Evolutionary conservation across 1,139 yeast genomes (phyloP), one percentile per base, ranked within the genome.

Genomic region (Magnusiomyces ingens): DNA sequence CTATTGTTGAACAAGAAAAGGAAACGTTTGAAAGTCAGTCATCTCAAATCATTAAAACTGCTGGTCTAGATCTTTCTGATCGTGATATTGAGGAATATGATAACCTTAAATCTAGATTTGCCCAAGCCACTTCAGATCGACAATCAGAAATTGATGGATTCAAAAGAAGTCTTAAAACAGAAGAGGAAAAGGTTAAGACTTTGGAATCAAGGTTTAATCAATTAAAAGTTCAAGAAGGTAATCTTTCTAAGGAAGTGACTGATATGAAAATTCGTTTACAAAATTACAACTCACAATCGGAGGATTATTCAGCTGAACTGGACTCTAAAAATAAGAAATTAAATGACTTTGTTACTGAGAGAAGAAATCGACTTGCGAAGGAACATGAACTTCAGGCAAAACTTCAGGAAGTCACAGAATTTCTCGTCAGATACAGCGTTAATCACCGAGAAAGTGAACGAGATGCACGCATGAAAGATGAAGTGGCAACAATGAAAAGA

Each of bases 371-470:
- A 45, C 66, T 73, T 26, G 72, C 73, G 17, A 72, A 77, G 56
- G 89, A 82, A 60, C 69, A 74, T 40, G 79, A 77, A 56, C 64
- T 83, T 21, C 86, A 85, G 58, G 75, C 84, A n/a, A 79, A 80
- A 62, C 71, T 90, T 52, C 79, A 84, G 58, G 84, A 81, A 51
- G 76, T 83, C 0, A 73, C 87, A 45, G 63, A 80, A 1, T 78
- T 78, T 60, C 69, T 90, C 49, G 86, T 86, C 57, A 95, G 87
- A 56, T 70, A 86, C 43, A 81, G 82, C 50, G 88, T 95, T 0
- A 81, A 78, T 52, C 85, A 83, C 67, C 78, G 93, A 60, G 97
- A 89, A 63, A 77, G 89, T 0, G 79, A 79, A 53, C 80, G 80
- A 57, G 96, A 87, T 60, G 75, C 78, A 55, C 79, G 76, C 59